Base-by-base conservation (phyloP, 2,329 filamentous ascomycete genomes). In the Acephala macrosclerotiorum region DNA sequence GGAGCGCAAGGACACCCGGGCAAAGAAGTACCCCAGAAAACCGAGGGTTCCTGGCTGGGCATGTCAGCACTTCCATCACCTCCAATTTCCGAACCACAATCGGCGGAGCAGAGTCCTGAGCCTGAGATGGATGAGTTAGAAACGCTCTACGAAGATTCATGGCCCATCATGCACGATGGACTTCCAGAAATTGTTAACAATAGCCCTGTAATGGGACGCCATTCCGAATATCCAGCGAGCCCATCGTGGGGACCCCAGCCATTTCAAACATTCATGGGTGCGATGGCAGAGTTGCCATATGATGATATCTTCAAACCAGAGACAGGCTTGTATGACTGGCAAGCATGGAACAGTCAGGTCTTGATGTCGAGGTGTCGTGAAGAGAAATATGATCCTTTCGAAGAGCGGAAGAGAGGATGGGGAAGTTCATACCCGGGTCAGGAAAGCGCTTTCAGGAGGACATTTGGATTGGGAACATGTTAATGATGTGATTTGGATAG, bases 211-310 rank as follows among this genome's bases (percentile, higher is more conserved):
- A 59, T 70, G 33, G 67, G 62, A 12, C 67, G 66, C 12, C 61
- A 63, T 22, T 69, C 69, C 14, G 71, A 74, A 61, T 76, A 74
- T 53, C 69, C 72, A 18, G 66, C 70, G 1, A 72, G 68, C 56
- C 69, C 74, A 12, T 66, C 66, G 20, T 76, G 74, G 74, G 70
- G 71, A 2, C 67, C 67, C 3, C 71, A 74, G 53, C 72, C 73
- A 1, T 77, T 76, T 63, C 73, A 76, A 62, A 74, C 74, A 9
- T 75, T 75, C 58, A 76, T 76, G 74, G 75, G 74, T 7, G 70
- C 74, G 12, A 73, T 74, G 68, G 67, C 70, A 9, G 73, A 76
- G 49, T 58, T 72, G 16, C 73, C 73, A 3, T 76, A 75, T 47
- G 75, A 76, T 33, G 75, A 77, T 61, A 73, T 75, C 16, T 75